A percentile compares a stretch with the other conserved stretches of the same genome.
phyloP scores from a whole-genome alignment of 2,329 filamentous ascomycete species.

The Stagonosporopsis rhizophila region DNA sequence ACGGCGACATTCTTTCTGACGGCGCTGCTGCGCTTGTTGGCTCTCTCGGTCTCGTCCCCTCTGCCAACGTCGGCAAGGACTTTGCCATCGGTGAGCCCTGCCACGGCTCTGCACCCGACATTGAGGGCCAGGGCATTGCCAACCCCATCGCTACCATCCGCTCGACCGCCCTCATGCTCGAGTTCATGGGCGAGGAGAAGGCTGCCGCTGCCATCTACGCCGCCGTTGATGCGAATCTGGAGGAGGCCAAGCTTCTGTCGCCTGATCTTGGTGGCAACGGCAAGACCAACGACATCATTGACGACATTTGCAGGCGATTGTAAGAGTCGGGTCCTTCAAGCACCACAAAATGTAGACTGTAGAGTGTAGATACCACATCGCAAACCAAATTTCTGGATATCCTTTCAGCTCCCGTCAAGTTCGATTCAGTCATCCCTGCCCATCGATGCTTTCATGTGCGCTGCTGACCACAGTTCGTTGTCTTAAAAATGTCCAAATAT shows the following conservation, averaged over 20 bases:
- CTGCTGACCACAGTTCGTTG: too few species aligned
- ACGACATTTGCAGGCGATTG: slow-evolving; percentile 84
- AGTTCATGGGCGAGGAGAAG: slow-evolving; percentile 87
- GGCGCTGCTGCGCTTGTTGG: slow-evolving; percentile 94
- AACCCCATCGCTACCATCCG: slow-evolving; percentile 96
- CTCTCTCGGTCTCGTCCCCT: slow-evolving; percentile 88
- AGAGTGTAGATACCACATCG: slow-evolving; percentile 8
- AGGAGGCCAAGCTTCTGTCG: slow-evolving; percentile 80
- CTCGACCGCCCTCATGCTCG: slow-evolving; percentile 91
- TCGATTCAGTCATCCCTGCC: too few species aligned
- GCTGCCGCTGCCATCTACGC: slow-evolving; percentile 90
- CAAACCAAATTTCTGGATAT: neutral
- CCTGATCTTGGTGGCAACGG: slow-evolving; percentile 91
- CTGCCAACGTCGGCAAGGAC: slow-evolving; percentile 90
- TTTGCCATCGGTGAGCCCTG: slow-evolving; percentile 98
- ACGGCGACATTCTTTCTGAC: slow-evolving; percentile 96
- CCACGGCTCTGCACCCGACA: slow-evolving; percentile 95
- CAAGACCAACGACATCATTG: slow-evolving; percentile 82
- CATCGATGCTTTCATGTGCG: too few species aligned
- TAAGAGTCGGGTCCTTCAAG: slow-evolving; percentile 52
- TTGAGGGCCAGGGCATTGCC: slow-evolving; percentile 88
- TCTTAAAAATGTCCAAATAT: too few species aligned
- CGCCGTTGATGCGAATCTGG: slow-evolving; percentile 88
- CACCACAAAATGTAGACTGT: neutral
- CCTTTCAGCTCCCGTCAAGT: neutral